A percentile compares a stretch with the other conserved stretches of the same genome.
phyloP scores from a whole-genome alignment of 31 red algal genomes.

The Porphyra umbilicalis region DNA sequence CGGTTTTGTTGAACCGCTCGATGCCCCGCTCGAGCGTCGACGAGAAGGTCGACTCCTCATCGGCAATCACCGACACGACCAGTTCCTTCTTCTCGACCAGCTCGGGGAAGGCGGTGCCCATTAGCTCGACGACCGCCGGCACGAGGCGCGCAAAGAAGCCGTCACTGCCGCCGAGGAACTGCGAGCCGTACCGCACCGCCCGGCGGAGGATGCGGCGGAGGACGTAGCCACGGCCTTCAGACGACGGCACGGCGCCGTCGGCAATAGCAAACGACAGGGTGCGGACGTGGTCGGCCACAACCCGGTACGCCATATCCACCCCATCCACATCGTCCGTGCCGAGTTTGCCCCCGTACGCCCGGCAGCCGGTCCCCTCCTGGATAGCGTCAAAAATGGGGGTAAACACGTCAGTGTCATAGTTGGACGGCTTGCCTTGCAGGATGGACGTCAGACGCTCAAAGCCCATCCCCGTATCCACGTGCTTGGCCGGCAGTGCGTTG shows the following conservation, averaged over 20 bases:
- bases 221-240: slow-evolving; percentile 89
- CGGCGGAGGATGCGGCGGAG: slow-evolving; percentile 87
- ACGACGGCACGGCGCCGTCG: slow-evolving; percentile 90
- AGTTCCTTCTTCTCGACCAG: slow-evolving; percentile 51
- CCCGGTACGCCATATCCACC: slow-evolving; percentile 93
- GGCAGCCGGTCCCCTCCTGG: slow-evolving; percentile 42
- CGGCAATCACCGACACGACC: slow-evolving; percentile 58
- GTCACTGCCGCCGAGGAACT: slow-evolving; percentile 68
- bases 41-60: slow-evolving; percentile 81
- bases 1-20: slow-evolving; percentile 74
- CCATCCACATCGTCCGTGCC: slow-evolving; percentile 56
- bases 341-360: slow-evolving; percentile 59
- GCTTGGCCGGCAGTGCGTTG: slow-evolving; percentile 55
- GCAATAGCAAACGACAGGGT: slow-evolving; percentile 91
- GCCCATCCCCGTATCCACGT: slow-evolving; percentile 99
- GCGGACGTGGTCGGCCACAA: slow-evolving; percentile 92
- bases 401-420: slow-evolving; percentile 99
- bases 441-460: slow-evolving; percentile 89
- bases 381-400: slow-evolving; percentile 84
- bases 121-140: slow-evolving; percentile 46
- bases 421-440: slow-evolving; percentile 83
- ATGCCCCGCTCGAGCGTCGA: slow-evolving; percentile 76
- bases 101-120: slow-evolving; percentile 78
- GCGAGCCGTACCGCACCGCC: slow-evolving; percentile 87
- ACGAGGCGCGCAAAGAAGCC: slow-evolving; percentile 74